phyloP scores from a whole-genome alignment of 1,139 yeast genomes.

The Debaryomyces sp. region DNA sequence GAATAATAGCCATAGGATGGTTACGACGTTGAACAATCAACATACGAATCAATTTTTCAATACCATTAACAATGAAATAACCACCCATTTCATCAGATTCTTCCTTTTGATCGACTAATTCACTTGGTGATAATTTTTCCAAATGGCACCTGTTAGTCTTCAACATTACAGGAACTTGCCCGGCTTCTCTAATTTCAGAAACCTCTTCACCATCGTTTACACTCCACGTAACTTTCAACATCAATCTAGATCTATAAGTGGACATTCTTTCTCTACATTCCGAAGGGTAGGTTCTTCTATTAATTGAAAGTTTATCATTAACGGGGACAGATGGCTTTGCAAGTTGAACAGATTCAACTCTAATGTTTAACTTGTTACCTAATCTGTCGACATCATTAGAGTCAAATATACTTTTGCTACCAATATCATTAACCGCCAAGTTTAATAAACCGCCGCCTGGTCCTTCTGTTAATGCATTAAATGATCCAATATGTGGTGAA shows the following conservation, averaged over 20 bases:
- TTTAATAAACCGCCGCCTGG: constrained; percentile 82
- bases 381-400: constrained; percentile 63
- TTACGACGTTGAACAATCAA: constrained; percentile 96
- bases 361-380: constrained; percentile 79
- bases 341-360: constrained; percentile 85
- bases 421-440: constrained; percentile 86
- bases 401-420: constrained; percentile 82
- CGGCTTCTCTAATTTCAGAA: constrained; percentile 86
- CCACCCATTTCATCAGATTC: constrained; percentile 98
- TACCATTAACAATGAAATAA: constrained; percentile 93
- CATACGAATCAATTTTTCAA: constrained; percentile 95
- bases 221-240: constrained; percentile 79
- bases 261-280: constrained; percentile 90
- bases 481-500: constrained; percentile 93
- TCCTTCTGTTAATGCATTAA: constrained; percentile 92
- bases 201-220: constrained; percentile 86
- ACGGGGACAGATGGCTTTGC: constrained; percentile 79
- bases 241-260: constrained; percentile 71
- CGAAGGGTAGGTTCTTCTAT: constrained; percentile 82
- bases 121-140: constrained; percentile 77
- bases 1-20: constrained; percentile 95
- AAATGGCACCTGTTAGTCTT: constrained; percentile 89
- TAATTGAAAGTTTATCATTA: constrained; percentile 76
- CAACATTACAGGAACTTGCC: constrained; percentile 89
- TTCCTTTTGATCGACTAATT: constrained; percentile 77